Evolutionary conservation across 805 yeast species (phyloP).

Genomic region (Lipomyces spencermartinsiae): DNA sequence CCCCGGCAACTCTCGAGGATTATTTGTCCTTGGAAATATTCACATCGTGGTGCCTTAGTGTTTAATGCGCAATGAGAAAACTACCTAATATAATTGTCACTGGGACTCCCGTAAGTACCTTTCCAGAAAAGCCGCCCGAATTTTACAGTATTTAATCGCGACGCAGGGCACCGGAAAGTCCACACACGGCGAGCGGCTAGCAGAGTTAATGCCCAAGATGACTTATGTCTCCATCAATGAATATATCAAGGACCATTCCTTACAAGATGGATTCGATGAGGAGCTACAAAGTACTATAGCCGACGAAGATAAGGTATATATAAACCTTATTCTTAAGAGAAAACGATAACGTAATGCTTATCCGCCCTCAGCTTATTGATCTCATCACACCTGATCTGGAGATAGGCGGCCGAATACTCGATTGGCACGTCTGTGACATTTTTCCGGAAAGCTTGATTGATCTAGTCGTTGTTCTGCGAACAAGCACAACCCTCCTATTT

Average conservation of each 20-base stretch:
- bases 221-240: constrained; percentile 73
- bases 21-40: not conserved
- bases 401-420: constrained; percentile 87
- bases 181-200: constrained; percentile 69
- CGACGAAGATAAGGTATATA: constrained; percentile 75
- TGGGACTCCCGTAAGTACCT: constrained; percentile 80
- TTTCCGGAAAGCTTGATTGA: constrained; percentile 94
- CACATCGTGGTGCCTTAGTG: not conserved
- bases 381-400: constrained; percentile 76
- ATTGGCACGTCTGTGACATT: constrained; percentile 97
- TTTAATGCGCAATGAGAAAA: constrained; percentile 16
- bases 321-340: not conserved
- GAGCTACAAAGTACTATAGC: constrained; percentile 85
- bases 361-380: constrained; percentile 60
- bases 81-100: constrained; percentile 81
- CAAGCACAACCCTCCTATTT: constrained; percentile 72
- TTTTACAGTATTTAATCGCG: not conserved
- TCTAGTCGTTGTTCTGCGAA: constrained; percentile 84
- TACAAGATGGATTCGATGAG: constrained; percentile 85
- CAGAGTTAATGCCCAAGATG: constrained; percentile 57
- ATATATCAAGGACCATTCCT: constrained; percentile 75
- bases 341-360: not conserved
- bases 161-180: constrained; percentile 78
- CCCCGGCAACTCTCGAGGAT: not conserved
- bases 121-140: constrained; percentile 20